phyloP scores from a whole-genome alignment of 1,284 basidiomycete species.

The Ganoderma meredithae region DNA sequence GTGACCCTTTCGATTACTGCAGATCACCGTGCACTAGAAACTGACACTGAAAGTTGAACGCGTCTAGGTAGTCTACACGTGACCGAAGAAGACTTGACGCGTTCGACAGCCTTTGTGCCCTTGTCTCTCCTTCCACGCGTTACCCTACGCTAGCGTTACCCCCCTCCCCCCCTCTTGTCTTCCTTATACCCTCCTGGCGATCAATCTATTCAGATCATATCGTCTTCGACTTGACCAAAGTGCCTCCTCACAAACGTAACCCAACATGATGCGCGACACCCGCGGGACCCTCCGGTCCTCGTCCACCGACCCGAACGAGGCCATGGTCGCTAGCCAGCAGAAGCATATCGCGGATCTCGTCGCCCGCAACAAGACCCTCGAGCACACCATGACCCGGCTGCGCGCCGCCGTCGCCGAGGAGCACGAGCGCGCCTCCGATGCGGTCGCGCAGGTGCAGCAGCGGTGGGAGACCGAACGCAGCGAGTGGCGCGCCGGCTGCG shows the following conservation, averaged over 20 bases:
- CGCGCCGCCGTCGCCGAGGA: constrained; percentile 45
- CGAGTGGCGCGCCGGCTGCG: constrained; percentile 67
- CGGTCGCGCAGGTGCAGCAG: constrained; percentile 51
- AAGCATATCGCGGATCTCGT: constrained; percentile 74
- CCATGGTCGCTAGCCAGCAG: constrained; percentile 62
- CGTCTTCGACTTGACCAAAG: too few relatives aligned
- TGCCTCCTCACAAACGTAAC: not conserved
- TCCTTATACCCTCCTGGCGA: not conserved
- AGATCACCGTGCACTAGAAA: too few relatives aligned
- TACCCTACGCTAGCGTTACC: not conserved
- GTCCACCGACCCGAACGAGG: constrained; percentile 52
- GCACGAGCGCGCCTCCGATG: constrained; percentile 51
- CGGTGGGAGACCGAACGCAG: constrained; percentile 60
- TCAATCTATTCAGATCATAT: too few relatives aligned
- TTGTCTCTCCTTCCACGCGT: not conserved
- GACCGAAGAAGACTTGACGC: not conserved
- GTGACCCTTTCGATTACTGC: too few relatives aligned
- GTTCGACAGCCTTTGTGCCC: not conserved
- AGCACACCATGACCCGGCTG: constrained; percentile 57
- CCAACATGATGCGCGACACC: constrained; percentile 35
- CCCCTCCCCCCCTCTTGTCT: not conserved
- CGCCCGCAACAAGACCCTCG: constrained; percentile 65
- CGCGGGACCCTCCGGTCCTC: constrained; percentile 35
- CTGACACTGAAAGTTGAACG: not conserved
- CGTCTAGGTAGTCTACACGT: not conserved